Evolutionary conservation across 2,329 filamentous ascomycete genomes (phyloP), one percentile per base, ranked within the genome.

Genomic region (Trichophyton rubrum): DNA sequence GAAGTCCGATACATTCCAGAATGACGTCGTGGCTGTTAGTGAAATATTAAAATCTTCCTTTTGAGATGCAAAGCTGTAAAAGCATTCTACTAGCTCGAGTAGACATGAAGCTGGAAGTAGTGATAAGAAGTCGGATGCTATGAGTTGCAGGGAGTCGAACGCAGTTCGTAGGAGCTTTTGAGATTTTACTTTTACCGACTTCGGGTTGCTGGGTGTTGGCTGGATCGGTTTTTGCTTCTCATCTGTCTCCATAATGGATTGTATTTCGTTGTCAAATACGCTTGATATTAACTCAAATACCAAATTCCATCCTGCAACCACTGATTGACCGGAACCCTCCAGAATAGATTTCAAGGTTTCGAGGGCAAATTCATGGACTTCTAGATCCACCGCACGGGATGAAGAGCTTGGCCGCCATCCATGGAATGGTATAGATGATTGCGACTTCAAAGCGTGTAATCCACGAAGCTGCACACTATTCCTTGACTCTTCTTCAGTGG

Each of bases 1-100:
- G 64, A 91, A 93, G 71, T 96, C 91, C 0, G 92, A 96, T 6
- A 96, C 82, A 59, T 92, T 91, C 90, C 91, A 96, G 72, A 96
- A 95, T 69, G 95, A 93, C 0, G 92, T 96, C 7, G 96, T 89
- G 0, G 91, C 93, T 38, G 93, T 97, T 27, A 99, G 78, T 0
- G 92, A 92, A 68, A 97, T 95, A 67, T 99, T 99, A 41, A 99
- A 80, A 69, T 99, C 93, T 66, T 95, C 89, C 64, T 86, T 82
- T 72, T 99, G 93, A 0, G 85, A 87, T 67, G 89, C 90, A 73
- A 97, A 99, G 65, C 87, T 86, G 68, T 90, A 89, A 22, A 99
- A 81, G 9, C 91, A 90, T 74, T 95, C 88, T 63, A 97, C 85
- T 15, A 99, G 81, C 62, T 86, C 83, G 62, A 85, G 80, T 72